Base-by-base conservation (phyloP, 2,329 filamentous ascomycete species). In the Aspergillus pseudonomiae region DNA sequence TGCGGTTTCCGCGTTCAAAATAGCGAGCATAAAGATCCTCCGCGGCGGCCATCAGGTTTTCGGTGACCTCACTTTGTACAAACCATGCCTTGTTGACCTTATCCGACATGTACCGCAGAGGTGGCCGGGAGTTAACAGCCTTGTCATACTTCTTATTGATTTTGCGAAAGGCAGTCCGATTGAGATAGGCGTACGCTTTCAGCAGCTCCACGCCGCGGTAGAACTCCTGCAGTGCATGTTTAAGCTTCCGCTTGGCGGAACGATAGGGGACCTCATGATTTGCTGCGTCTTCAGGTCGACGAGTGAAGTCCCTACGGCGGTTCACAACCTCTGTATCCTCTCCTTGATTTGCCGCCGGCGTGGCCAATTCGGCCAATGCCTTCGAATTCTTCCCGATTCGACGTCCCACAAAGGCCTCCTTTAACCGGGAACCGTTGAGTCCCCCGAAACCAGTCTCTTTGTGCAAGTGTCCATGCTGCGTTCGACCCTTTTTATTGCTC, bases 111-210 rank as follows among this genome's bases (percentile, higher is more conserved):
- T 94, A 98, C 32, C 90, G 87, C 73, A 91, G 86, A 0, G 90
- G 86, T 0, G 92, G 92, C 12, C 90, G 86, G 46, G 93, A 90
- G 70, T 93, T 88, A 62, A 93, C 88, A 2, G 91, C 88, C 80
- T 98, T 99, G 83, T 98, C 94, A 75, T 96, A 98, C 79, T 99
- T 99, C 78, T 99, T 99, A 80, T 96, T 97, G 74, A 99, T 93
- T 78, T 99, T 99, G 36, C 94, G 89, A 74, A 98, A 98, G 0
- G 93, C 95, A 0, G 93, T 97, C 56, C 93, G 87, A 76, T 99
- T 99, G 16, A 97, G 83, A 26, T 96, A 81, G 1, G 93, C 90
- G 72, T 96, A 99, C 0, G 92, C 91, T 79, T 97, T 98, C 63
- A 99, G 84, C 53, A 98, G 82, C 75, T 99, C 95, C 16, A 99